Evolutionary conservation across 768 basidiomycete species (phyloP).

Genomic region (Mycena galericulata): DNA sequence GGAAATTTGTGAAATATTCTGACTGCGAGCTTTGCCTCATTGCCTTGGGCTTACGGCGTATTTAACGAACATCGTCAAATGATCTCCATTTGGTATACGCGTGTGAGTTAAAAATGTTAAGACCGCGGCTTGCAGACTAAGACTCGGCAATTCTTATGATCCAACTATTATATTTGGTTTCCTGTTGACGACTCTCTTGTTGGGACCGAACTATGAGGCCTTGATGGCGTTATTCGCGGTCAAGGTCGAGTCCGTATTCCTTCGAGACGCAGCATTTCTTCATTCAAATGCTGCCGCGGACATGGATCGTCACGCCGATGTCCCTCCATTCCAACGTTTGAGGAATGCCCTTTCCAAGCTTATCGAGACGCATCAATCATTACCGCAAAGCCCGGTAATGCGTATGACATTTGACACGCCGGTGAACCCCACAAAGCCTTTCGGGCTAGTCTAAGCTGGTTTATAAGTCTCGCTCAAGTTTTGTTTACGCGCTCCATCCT

Average conservation of each 20-base stretch:
- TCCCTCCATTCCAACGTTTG: conserved; percentile 1
- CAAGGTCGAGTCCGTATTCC: background rate
- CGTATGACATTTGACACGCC: conserved; percentile 23
- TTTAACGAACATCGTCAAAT: conserved; percentile 8
- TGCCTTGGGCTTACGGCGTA: conserved; percentile 16
- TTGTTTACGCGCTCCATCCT: background rate
- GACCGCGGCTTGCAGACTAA: conserved; percentile 9
- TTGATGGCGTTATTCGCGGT: background rate
- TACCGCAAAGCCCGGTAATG: conserved; percentile 25
- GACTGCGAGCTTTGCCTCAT: background rate
- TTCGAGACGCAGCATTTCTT: background rate
- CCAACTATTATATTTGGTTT: background rate
- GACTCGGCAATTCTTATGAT: background rate
- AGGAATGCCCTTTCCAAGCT: conserved; percentile 18
- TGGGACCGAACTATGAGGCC: background rate
- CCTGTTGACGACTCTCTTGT: background rate
- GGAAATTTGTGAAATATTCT: conserved; percentile 8
- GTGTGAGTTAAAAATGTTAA: conserved; percentile 15
- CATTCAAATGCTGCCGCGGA: conserved; percentile 17
- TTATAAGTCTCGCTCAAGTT: conserved; percentile 15
- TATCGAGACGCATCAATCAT: conserved; percentile 27
- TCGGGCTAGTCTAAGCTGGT: conserved; percentile 13
- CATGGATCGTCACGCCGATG: conserved; percentile 1
- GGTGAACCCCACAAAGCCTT: conserved; percentile 23
- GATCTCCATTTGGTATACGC: conserved; percentile 26